A percentile compares a stretch with the other conserved stretches of the same genome.
Evolutionary conservation across 2,329 filamentous ascomycete genomes (phyloP).

Genomic region (Cercospora sojina): DNA sequence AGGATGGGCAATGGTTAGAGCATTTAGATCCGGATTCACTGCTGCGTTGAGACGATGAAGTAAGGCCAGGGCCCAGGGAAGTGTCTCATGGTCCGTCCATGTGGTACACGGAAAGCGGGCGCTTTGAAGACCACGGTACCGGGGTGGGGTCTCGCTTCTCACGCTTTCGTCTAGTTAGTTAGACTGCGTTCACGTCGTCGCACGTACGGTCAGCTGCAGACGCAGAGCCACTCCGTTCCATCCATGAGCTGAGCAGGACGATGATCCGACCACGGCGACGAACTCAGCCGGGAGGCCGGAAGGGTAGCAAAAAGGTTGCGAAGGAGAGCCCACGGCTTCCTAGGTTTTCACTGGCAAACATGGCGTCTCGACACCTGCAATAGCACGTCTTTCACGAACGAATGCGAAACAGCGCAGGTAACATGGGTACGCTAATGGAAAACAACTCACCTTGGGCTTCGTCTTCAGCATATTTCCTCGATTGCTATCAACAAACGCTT

Average conservation of each 20-base stretch:
- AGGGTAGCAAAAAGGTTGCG: background rate
- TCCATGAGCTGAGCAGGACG: background rate
- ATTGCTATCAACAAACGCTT: constrained; percentile 68
- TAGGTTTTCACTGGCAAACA: background rate
- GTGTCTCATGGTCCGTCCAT: background rate
- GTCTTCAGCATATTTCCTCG: constrained; percentile 76
- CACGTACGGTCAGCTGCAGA: background rate
- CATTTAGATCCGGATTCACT: background rate
- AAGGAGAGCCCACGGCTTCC: background rate
- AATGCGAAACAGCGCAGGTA: background rate
- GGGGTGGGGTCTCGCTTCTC: background rate
- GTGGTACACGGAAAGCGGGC: background rate
- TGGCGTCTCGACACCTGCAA: background rate
- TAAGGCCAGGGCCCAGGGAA: background rate
- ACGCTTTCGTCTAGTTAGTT: background rate
- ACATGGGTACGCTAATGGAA: background rate
- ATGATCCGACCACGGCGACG: background rate
- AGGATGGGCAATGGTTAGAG: background rate
- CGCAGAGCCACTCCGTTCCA: background rate
- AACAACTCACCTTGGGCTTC: constrained; percentile 71
- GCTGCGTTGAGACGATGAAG: background rate
- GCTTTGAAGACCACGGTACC: background rate
- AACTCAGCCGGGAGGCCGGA: background rate
- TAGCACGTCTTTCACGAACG: background rate
- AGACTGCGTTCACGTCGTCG: background rate